Conservation (phyloP, 371 early-diverging fungal genomes). For the Mortierella sp. region DNA sequence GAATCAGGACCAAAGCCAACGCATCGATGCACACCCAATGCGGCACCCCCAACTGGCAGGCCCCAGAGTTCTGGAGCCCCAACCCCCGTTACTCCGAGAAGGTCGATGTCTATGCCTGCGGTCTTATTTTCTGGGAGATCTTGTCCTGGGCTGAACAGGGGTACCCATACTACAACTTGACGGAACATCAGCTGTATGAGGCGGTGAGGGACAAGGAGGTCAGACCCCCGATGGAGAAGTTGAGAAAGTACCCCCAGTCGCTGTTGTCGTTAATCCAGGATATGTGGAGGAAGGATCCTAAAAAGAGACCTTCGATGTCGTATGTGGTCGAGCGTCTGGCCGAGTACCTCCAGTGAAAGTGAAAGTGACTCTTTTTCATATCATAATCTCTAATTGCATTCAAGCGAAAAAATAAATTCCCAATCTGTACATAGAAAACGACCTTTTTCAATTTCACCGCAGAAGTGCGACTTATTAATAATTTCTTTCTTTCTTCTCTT, state of each 20-base stretch:
- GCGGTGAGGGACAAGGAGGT: conserved; percentile 68
- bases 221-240: conserved; percentile 69
- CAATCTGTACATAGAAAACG: not conserved
- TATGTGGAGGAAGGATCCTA: conserved; percentile 74
- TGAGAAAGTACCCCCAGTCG: conserved; percentile 68
- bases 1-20: conserved; percentile 75
- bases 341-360: conserved; percentile 66
- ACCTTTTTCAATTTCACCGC: too few species aligned
- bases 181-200: conserved; percentile 66
- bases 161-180: conserved; percentile 76
- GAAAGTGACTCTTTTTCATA: not conserved
- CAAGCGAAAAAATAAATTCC: not conserved
- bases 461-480: too few species aligned
- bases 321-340: conserved; percentile 73
- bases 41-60: conserved; percentile 85
- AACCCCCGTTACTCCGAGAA: conserved; percentile 81
- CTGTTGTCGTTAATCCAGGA: conserved; percentile 73
- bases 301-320: conserved; percentile 72
- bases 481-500: not conserved
- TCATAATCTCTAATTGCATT: not conserved
- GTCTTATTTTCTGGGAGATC: conserved; percentile 84
- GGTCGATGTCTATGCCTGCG: conserved; percentile 78
- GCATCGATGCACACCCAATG: conserved; percentile 77
- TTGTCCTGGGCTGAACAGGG: conserved; percentile 77
- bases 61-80: conserved; percentile 80